These are phyloP conservation scores for Cyclotella baltica DNA, from an alignment of 108 stramenopile species.

Conservation along the genomic window DNA sequence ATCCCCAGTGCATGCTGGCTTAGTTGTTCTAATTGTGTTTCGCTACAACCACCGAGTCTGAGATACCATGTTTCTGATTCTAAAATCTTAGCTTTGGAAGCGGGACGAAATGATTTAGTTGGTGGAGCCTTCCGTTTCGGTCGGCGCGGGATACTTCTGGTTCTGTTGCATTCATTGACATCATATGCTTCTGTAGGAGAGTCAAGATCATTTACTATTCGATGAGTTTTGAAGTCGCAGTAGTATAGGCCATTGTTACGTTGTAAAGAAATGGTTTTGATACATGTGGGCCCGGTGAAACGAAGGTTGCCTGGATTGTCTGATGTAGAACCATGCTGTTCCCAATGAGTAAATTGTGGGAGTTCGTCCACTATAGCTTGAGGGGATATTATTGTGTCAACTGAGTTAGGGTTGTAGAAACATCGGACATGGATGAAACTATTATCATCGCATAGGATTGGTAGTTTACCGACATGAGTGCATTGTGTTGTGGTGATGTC, in stretches of 20 bases:
- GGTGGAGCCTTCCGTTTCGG: no score
- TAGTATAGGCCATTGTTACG: not conserved
- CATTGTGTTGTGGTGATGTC: not conserved
- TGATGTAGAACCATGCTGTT: not conserved
- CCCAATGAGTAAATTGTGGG: not conserved
- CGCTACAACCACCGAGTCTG: no score
- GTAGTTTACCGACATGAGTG: not conserved
- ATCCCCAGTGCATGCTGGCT: not conserved
- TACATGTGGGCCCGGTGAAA: not conserved
- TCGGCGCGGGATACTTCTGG: not conserved
- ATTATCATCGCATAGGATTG: not conserved
- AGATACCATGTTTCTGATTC: constrained; percentile 13
- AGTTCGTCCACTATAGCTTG: not conserved
- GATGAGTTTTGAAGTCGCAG: not conserved
- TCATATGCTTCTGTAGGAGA: not conserved
- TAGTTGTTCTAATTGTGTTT: no score
- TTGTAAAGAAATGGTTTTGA: not conserved
- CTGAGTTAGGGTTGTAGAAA: no score
- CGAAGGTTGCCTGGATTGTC: not conserved
- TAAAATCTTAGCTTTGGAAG: not conserved
- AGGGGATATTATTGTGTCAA: constrained; percentile 1
- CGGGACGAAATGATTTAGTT: not conserved
- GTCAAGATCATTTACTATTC: not conserved
- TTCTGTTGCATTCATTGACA: not conserved
- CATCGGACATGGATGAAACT: not conserved